A percentile compares a stretch with the other conserved stretches of the same genome.
Evolutionary conservation across 2,329 filamentous ascomycete species (phyloP).

Genomic region (Aspergillus sojae): DNA sequence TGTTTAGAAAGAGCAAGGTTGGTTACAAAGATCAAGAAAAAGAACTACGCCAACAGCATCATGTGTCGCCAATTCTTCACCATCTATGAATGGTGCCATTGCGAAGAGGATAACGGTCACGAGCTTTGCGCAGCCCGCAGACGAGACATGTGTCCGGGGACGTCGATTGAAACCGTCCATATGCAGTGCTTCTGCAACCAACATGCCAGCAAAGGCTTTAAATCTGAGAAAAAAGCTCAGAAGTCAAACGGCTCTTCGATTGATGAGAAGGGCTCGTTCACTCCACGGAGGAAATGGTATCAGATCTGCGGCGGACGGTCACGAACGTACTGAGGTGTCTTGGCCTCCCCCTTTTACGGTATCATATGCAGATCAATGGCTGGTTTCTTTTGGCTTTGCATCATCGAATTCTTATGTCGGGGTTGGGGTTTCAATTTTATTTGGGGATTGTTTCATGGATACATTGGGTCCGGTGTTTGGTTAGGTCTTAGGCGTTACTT

Average conservation of each 20-base stretch:
- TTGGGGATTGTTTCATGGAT: not conserved
- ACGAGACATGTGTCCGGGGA: constrained; percentile 32
- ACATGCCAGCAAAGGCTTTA: constrained; percentile 37
- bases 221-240: constrained; percentile 33
- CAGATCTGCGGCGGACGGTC: constrained; percentile 31
- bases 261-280: constrained; percentile 29
- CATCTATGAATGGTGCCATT: constrained; percentile 43
- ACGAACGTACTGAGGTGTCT: constrained; percentile 18
- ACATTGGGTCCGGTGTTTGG: not conserved
- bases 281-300: constrained; percentile 33
- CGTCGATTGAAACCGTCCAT: constrained; percentile 39
- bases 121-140: constrained; percentile 31
- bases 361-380: not conserved
- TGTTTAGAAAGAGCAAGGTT: not conserved
- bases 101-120: constrained; percentile 39
- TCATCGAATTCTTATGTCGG: not conserved
- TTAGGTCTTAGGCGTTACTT: not conserved
- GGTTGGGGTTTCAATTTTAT: not conserved
- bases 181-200: constrained; percentile 44
- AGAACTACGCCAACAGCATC: constrained; percentile 2
- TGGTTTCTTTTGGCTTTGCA: constrained; percentile 1
- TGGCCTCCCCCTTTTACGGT: not conserved
- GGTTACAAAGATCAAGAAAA: not conserved
- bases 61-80: constrained; percentile 44
- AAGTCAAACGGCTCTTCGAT: constrained; percentile 16